Evolutionary conservation across 768 basidiomycete species (phyloP).

Genomic region (Floccularia luteovirens): DNA sequence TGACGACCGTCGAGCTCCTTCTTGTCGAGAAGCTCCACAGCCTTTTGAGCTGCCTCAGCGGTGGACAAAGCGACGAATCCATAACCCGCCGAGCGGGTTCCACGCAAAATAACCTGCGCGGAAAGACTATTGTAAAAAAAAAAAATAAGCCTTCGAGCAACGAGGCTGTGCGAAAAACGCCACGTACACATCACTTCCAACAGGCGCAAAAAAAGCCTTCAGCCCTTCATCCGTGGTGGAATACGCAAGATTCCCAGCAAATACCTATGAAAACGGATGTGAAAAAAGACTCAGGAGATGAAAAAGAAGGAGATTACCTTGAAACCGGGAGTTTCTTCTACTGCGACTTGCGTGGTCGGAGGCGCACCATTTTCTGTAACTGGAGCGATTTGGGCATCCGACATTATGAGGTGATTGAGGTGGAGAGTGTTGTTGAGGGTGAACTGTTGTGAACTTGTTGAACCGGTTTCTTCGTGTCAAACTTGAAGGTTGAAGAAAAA

Average conservation of each 20-base stretch:
- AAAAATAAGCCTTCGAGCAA: slow-evolving; percentile 14
- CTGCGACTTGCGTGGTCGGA: slow-evolving; percentile 64
- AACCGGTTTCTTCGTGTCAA: slow-evolving; percentile 82
- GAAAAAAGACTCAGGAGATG: slow-evolving; percentile 1
- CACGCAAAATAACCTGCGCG: slow-evolving; percentile 82
- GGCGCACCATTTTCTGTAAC: slow-evolving; percentile 80
- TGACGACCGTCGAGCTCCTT: slow-evolving; percentile 83
- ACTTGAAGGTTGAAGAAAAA: slow-evolving; percentile 76
- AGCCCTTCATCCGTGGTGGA: slow-evolving; percentile 91
- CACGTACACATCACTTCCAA: slow-evolving; percentile 82
- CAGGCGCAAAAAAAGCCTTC: slow-evolving; percentile 88
- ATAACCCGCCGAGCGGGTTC: slow-evolving; percentile 82
- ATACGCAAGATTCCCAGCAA: slow-evolving; percentile 94
- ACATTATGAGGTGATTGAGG: slow-evolving; percentile 65
- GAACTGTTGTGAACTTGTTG: slow-evolving; percentile 61
- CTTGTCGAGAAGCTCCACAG: slow-evolving; percentile 81
- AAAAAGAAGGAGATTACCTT: slow-evolving; percentile 44
- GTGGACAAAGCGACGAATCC: slow-evolving; percentile 84
- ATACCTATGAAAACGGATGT: slow-evolving; percentile 52
- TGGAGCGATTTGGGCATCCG: slow-evolving; percentile 84
- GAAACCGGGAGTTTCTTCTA: slow-evolving; percentile 73
- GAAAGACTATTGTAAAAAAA: slow-evolving; percentile 47
- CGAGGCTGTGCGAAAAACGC: slow-evolving; percentile 36
- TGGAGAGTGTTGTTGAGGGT: slow-evolving; percentile 42
- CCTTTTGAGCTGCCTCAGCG: slow-evolving; percentile 78